Evolutionary conservation across 148 eudicot genomes (phyloP), one percentile per base, ranked within the genome.

Genomic region (Diospyros kaki): DNA sequence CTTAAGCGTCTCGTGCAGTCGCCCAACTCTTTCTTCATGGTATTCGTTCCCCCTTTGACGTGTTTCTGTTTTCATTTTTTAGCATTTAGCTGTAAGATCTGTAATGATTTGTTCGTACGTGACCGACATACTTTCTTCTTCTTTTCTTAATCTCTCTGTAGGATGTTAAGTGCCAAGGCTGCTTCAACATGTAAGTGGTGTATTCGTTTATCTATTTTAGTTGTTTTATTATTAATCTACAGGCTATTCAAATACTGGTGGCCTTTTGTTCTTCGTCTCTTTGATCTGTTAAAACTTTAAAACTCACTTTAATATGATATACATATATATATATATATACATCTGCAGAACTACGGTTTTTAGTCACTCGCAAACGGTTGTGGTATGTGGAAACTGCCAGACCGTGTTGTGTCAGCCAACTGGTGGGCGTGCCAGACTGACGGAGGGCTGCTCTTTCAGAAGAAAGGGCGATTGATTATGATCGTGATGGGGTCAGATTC

Each of bases 11-110:
- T 78, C 1, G 76, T 78, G 12, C 81, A 72, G 72, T 78, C 81
- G 1, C 81, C 81, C 9, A 78, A 78, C 76, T 78, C 81, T 1
- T 78, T 78, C 72, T 78, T 78, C 76, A 78, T 78, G 81, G 81
- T 78, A 46, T 50, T 7, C 28, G 28, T 28, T 0, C 15, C 53
- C 14, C 42, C 41, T 5, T 60, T 60, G 10, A 60, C 59, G 64
- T 17, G 39, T 15, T 39, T 58, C 13, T 41, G 40, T 58, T 39
- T 10, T 59, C 10, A 14, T 58, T 4, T 4, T 0, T 41, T 41
- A 4, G 3, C 50, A 48, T 42, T 12, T 58, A 43, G 11, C 28
- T 18, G 9, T 9, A 41, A 50, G 5, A 48, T 48, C 4, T 48
- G 4, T 48, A 48, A 48, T 28, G 28, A 28, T 28, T 28, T 17